Conservation (phyloP, 225 moss, liverwort and hornwort genomes). For the Lunularia cruciata region DNA sequence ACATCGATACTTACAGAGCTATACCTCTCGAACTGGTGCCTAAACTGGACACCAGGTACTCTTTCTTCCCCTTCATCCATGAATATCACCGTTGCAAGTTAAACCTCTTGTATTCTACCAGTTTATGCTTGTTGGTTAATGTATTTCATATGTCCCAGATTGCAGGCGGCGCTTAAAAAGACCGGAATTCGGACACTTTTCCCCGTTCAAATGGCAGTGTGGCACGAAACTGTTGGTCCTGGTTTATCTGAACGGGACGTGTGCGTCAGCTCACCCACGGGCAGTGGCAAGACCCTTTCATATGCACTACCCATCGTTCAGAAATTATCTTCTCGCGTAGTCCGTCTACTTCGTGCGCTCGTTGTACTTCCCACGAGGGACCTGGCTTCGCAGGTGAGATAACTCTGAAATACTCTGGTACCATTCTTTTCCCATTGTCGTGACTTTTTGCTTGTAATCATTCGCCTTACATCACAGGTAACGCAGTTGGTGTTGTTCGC, state of each 20-base stretch:
- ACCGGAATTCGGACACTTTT: slow-evolving; percentile 78
- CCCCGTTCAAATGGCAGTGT: slow-evolving; percentile 93
- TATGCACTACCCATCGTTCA: slow-evolving; percentile 92
- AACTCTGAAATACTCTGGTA: not conserved
- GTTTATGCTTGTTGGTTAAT: slow-evolving; percentile 12
- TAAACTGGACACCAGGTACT: slow-evolving; percentile 66
- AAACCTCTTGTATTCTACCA: not conserved
- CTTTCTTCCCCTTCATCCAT: not conserved
- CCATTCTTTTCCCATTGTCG: too few relatives aligned
- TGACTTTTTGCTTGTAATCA: too few relatives aligned
- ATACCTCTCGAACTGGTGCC: slow-evolving; percentile 60
- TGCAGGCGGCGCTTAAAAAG: slow-evolving; percentile 65
- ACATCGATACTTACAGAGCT: slow-evolving; percentile 50
- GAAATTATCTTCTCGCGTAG: slow-evolving; percentile 74
- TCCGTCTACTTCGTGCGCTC: slow-evolving; percentile 82
- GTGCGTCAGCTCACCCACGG: slow-evolving; percentile 94
- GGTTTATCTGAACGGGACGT: slow-evolving; percentile 78
- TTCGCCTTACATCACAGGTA: too few relatives aligned
- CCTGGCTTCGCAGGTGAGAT: slow-evolving; percentile 81
- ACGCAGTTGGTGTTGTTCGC: too few relatives aligned
- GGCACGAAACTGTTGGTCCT: slow-evolving; percentile 83
- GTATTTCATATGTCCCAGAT: slow-evolving; percentile 41
- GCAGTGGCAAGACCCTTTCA: slow-evolving; percentile 96
- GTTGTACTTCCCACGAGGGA: slow-evolving; percentile 96
- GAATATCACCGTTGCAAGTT: not conserved